Percentiles rank a stretch among this genome's conserved stretches.
Evolutionary conservation across 129 eudicot genomes (phyloP).

Genomic region (Glebionis coronaria): DNA sequence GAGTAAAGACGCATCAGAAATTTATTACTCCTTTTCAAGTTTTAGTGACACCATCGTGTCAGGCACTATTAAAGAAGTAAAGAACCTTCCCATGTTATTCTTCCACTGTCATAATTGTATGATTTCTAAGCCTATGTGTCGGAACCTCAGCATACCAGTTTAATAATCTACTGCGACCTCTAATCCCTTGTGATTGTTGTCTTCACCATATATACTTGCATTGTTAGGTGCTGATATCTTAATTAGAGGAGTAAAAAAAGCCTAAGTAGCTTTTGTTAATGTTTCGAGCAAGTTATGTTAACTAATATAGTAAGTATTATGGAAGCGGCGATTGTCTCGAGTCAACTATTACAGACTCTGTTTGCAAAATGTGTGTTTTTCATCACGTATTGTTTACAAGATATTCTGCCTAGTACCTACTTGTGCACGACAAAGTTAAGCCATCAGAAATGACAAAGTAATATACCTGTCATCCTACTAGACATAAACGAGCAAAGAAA

Average conservation of each 20-base stretch:
- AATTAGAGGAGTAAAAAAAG: neutral
- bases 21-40: too few relatives aligned
- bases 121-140: neutral
- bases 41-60: neutral
- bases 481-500: neutral
- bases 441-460: too few relatives aligned
- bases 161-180: neutral
- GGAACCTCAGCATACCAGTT: neutral
- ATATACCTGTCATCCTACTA: neutral
- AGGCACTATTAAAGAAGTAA: neutral
- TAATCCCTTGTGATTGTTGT: neutral
- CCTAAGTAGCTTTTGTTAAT: neutral
- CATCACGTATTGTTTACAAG: constrained; percentile 1
- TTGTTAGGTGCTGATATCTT: neutral
- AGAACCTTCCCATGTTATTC: neutral
- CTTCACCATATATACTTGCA: too few relatives aligned
- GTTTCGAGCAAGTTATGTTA: neutral
- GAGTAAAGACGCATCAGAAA: too few relatives aligned
- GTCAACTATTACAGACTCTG: neutral
- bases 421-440: neutral
- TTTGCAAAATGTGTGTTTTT: neutral
- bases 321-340: neutral
- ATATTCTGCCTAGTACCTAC: neutral
- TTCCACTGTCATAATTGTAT: neutral
- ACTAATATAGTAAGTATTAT: neutral